Base-by-base conservation (phyloP, 805 yeast genomes). In the Hanseniaspora lindneri region DNA sequence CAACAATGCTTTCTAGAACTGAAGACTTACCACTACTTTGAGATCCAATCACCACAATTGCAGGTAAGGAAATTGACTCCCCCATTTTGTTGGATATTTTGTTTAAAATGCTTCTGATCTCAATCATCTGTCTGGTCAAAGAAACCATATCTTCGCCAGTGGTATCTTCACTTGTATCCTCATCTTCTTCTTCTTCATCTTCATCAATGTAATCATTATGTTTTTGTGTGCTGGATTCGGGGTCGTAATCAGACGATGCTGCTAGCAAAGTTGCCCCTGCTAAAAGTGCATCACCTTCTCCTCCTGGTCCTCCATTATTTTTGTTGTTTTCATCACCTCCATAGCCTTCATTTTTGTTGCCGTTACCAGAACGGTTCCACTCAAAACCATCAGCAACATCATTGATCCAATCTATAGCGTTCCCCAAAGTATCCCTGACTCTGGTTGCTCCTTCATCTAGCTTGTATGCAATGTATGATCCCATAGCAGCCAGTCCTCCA, bases 11-110 rank as follows among this genome's bases (percentile, higher is more conserved):
- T 63, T 92, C 98, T 41, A 92, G 71, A 1, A 92, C 98, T 1
- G 97, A 89, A 0, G 96, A 86, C 63, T 92, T 92, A 39, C 99
- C 99, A 37, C 95, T 84, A 7, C 95, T 83, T 67, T 92, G 99
- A 1, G 97, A 89, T 0, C 99, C 99, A 53, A 92, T 77, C 2
- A 92, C 98, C 27, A 92, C 97, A 57, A 92, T 92, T 0, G 96
- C 83, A 1, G 98, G 98, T 36, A 92, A 69, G 55, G 80, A 84
- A 42, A 92, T 69, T 11, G 85, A 75, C 32, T 85, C 86, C 4
- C 49, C 43, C 49, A 46, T 46, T 27, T 33, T 39, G 5, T 81
- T 68, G 0, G 76, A 69, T 16, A 92, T 77, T 52, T 75, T 78
- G 51, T 81, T 75, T 46, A 92, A 68, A 27, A 92, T 75, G 44